Conservation (phyloP, 306 rosid species). For the Luffa aegyptiaca region DNA sequence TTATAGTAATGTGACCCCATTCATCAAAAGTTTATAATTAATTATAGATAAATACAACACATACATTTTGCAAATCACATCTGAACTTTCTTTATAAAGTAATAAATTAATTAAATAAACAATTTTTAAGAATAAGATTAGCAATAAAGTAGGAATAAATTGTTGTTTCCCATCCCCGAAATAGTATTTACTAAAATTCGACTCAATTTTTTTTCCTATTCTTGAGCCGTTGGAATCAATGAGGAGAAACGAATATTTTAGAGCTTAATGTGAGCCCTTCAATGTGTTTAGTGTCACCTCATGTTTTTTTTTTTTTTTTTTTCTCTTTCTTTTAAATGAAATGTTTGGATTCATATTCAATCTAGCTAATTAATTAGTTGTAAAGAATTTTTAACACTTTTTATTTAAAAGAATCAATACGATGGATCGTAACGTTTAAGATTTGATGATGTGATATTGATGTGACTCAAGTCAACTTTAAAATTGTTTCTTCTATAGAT, state of each 20-base stretch:
- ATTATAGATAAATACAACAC: background rate
- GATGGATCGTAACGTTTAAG: background rate
- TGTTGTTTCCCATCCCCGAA: background rate
- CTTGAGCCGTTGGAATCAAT: background rate
- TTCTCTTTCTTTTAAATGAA: background rate
- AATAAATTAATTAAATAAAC: background rate
- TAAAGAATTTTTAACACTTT: background rate
- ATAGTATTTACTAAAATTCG: conserved; percentile 1
- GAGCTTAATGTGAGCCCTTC: background rate
- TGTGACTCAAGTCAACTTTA: background rate
- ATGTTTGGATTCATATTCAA: background rate
- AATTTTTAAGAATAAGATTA: background rate
- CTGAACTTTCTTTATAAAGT: background rate
- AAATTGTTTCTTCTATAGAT: background rate
- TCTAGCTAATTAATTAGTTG: background rate
- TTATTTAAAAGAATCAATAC: background rate
- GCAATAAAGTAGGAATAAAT: background rate
- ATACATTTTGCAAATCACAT: conserved; percentile 1
- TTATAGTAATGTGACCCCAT: background rate
- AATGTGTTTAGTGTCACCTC: conserved; percentile 6
- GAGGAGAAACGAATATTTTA: background rate
- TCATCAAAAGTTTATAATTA: background rate
- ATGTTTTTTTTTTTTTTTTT: background rate
- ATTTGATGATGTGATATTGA: background rate
- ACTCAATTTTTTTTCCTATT: background rate